These are phyloP conservation scores for Mycena sanguinolenta DNA, from an alignment of 768 basidiomycete genomes.

Conservation along the genomic window DNA sequence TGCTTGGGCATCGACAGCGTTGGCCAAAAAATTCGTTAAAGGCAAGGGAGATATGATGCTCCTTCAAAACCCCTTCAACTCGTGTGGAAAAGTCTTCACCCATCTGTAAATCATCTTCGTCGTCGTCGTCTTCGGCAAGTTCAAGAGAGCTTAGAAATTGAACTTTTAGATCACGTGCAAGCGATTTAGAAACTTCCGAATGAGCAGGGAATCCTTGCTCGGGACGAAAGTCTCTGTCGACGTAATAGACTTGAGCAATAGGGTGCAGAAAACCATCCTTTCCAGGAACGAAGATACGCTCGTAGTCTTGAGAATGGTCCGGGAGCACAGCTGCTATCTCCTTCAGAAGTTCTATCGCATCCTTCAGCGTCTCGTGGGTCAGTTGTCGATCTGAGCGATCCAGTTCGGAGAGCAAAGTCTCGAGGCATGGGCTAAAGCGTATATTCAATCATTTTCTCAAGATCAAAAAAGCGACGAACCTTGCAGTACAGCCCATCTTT, in stretches of 20 bases:
- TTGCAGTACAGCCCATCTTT: conserved; percentile 31
- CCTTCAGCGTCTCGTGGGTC: background rate
- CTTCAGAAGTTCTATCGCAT: conserved; percentile 22
- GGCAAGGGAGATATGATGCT: conserved; percentile 41
- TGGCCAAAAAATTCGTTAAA: conserved; percentile 48
- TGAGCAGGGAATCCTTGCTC: conserved; percentile 22
- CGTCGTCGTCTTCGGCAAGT: conserved; percentile 30
- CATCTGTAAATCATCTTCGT: conserved; percentile 41
- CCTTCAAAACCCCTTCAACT: conserved; percentile 40
- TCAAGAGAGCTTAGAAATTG: conserved; percentile 35
- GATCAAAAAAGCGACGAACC: conserved; percentile 2
- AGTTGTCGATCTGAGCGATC: background rate
- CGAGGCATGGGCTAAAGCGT: conserved; percentile 21
- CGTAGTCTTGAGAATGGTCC: conserved; percentile 2
- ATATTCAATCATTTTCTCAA: background rate
- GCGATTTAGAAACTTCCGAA: conserved; percentile 18
- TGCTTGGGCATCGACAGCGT: conserved; percentile 46
- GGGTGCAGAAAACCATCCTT: conserved; percentile 23
- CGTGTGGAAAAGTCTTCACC: conserved; percentile 44
- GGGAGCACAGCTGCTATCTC: conserved; percentile 14
- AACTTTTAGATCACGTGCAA: conserved; percentile 25
- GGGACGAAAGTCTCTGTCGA: conserved; percentile 25
- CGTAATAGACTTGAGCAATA: conserved; percentile 13
- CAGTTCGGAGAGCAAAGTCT: conserved; percentile 28
- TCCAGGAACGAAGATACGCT: conserved; percentile 25